A percentile compares a stretch with the other conserved stretches of the same genome.
Evolutionary conservation across 2,329 filamentous ascomycete genomes (phyloP).

Genomic region (Coniella lustricola): DNA sequence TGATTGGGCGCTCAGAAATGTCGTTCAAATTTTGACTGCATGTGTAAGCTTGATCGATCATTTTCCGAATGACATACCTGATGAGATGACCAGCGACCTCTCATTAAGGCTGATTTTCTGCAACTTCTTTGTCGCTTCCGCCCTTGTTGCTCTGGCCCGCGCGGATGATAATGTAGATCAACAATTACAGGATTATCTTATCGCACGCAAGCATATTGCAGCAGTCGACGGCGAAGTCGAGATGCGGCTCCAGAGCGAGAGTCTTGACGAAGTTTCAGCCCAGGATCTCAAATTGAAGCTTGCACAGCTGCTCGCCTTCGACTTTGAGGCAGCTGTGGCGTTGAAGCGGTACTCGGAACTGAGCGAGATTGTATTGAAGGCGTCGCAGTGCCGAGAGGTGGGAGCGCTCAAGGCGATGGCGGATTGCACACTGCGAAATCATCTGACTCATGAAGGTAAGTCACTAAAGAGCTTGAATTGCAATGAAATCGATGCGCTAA

Average conservation of each 20-base stretch:
- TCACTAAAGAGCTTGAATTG: neutral
- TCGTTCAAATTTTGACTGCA: slow-evolving; percentile 49
- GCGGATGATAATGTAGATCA: slow-evolving; percentile 40
- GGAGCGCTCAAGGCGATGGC: slow-evolving; percentile 55
- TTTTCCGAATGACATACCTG: slow-evolving; percentile 41
- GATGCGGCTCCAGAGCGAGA: slow-evolving; percentile 27
- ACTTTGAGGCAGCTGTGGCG: slow-evolving; percentile 67
- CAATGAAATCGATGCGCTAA: neutral
- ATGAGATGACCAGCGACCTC: slow-evolving; percentile 39
- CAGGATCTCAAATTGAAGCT: slow-evolving; percentile 55
- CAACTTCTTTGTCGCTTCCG: slow-evolving; percentile 57
- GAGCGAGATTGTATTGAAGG: slow-evolving; percentile 49
- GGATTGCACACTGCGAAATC: slow-evolving; percentile 53
- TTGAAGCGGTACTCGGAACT: slow-evolving; percentile 64
- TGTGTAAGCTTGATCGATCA: slow-evolving; percentile 46
- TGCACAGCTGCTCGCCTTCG: slow-evolving; percentile 62
- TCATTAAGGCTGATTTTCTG: slow-evolving; percentile 59
- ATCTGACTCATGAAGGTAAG: slow-evolving; percentile 44
- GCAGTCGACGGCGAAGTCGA: slow-evolving; percentile 46
- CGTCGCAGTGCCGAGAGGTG: slow-evolving; percentile 36
- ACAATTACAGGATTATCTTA: slow-evolving; percentile 55
- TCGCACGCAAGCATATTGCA: slow-evolving; percentile 52
- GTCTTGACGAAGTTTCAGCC: slow-evolving; percentile 35
- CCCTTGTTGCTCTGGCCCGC: slow-evolving; percentile 45
- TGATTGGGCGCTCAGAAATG: slow-evolving; percentile 43